Evolutionary conservation across 495 filamentous ascomycete genomes (phyloP).

Genomic region (Aspergillus kassunensis): DNA sequence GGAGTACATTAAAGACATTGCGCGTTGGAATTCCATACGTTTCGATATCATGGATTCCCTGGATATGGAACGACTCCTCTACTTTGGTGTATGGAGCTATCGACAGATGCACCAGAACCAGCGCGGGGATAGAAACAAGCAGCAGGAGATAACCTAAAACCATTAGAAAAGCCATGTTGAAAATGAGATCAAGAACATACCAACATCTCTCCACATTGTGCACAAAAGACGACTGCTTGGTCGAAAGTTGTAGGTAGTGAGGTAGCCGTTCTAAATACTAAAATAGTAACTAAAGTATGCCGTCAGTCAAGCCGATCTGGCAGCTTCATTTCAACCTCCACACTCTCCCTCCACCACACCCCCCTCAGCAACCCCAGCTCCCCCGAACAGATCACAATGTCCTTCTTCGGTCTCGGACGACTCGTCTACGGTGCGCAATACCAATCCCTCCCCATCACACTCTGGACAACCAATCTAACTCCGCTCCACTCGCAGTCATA

Average conservation of each 20-base stretch:
- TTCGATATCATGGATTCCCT: conserved; percentile 88
- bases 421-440: conserved; percentile 61
- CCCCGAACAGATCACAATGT: conserved; percentile 42
- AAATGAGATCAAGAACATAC: conserved; percentile 9
- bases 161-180: not conserved
- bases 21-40: conserved; percentile 67
- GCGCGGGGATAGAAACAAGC: conserved; percentile 53
- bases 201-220: conserved; percentile 19
- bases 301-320: conserved; percentile 8
- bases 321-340: conserved; percentile 3
- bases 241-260: not conserved
- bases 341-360: conserved; percentile 12
- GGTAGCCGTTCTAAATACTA: too few relatives aligned
- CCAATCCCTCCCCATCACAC: not conserved
- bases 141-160: conserved; percentile 32
- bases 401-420: conserved; percentile 67
- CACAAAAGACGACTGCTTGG: not conserved
- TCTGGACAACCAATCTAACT: conserved; percentile 1
- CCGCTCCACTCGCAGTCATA: conserved; percentile 49
- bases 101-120: conserved; percentile 72
- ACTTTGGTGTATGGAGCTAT: conserved; percentile 94
- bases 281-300: too few relatives aligned
- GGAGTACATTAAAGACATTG: conserved; percentile 43
- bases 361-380: conserved; percentile 6
- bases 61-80: conserved; percentile 97